Percentiles rank a stretch among this genome's conserved stretches.
These are phyloP conservation scores for Yarrowia sp. DNA, from an alignment of 805 yeast genomes.

Conservation along the genomic window DNA sequence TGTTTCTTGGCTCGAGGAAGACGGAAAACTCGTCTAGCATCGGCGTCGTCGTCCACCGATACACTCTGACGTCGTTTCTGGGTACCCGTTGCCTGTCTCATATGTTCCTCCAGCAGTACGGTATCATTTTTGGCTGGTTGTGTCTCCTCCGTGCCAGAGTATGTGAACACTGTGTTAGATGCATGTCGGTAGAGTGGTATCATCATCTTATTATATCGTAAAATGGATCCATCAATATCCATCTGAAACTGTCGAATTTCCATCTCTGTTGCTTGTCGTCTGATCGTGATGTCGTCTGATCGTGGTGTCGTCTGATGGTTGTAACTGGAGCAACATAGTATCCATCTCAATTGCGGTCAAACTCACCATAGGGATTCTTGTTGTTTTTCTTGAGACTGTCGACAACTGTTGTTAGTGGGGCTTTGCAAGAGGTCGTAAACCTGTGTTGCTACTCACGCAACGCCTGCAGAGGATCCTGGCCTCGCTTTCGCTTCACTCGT, in stretches of 20 bases:
- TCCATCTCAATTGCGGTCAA: constrained; percentile 25
- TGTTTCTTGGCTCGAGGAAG: constrained; percentile 24
- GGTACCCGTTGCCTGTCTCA: not conserved
- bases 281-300: too few relatives aligned
- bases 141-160: constrained; percentile 34
- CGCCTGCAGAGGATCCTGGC: constrained; percentile 86
- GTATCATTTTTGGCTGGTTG: constrained; percentile 30
- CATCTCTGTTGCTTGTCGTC: not conserved
- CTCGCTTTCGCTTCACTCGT: constrained; percentile 80
- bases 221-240: not conserved
- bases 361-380: constrained; percentile 32
- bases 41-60: not conserved
- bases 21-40: not conserved
- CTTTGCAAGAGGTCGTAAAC: too few relatives aligned
- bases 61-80: constrained; percentile 15
- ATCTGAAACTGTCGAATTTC: not conserved
- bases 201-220: not conserved
- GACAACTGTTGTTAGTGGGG: constrained; percentile 17
- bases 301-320: too few relatives aligned
- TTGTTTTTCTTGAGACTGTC: constrained; percentile 25
- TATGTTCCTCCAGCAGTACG: constrained; percentile 27
- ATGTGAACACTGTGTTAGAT: constrained; percentile 31
- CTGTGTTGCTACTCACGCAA: constrained; percentile 38
- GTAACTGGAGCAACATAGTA: too few relatives aligned
- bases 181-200: not conserved